Evolutionary conservation across 176 grass and related monocot genomes (phyloP), one percentile per base, ranked within the genome.

Genomic region (Ensete glaucum): DNA sequence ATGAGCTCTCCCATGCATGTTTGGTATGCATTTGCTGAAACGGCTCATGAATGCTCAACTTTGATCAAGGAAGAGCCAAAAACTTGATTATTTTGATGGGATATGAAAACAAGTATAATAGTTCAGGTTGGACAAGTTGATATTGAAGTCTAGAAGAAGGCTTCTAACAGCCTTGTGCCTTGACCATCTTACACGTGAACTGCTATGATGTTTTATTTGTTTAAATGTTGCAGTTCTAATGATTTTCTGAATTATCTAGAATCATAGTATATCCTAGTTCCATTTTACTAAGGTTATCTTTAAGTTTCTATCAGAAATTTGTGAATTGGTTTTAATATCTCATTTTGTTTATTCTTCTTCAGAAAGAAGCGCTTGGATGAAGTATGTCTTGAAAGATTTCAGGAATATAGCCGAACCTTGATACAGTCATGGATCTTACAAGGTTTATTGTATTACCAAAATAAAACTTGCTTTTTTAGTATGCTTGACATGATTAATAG

Each of bases 351-450:
- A 12, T 56, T 53, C 11, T 49, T 22, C 3, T 76, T 84, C 10
- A 82, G 94, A 67, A 98, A 73, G 81, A 89, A 83, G 22, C 72
- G 90, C 75, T 78, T 98, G 77, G 94, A 93, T 89, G 94, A 98
- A 77, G 73, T 85, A 22, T 98, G 94, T 54, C 82, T 98, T 21
- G 94, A 98, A 78, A 93, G 88, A 17, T 91, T 91, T 85, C 86
- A 93, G 68, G 88, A 91, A 64, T 93, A 98, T 62, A 98, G 88
- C 59, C 81, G 90, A 72, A 98, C 94, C 0, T 91, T 88, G 75
- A 93, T 98, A 12, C 94, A 93, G 64, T 91, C 94, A 69, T 98
- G 90, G 88, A 98, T 98, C 76, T 81, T 98, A 83, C 90, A 98
- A 85, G 90, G 90, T 98, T 87, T 25, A 76, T 80, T 69, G 17